Evolutionary conservation across 768 basidiomycete species (phyloP).

Genomic region (Cyclocybe aegerita): DNA sequence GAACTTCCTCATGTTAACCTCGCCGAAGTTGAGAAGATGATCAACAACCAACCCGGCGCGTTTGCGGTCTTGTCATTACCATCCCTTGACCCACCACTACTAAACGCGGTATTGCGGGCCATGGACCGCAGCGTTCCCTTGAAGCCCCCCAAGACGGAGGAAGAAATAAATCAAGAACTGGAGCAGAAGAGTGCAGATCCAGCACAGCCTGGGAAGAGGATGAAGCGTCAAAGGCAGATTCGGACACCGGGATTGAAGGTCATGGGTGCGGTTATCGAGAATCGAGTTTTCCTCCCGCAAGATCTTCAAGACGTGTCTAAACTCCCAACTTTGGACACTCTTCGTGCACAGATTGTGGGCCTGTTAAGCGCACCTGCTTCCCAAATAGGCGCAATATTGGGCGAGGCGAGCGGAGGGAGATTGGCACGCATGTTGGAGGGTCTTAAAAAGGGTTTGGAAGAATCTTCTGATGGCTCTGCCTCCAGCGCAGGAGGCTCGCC

Average conservation of each 20-base stretch:
- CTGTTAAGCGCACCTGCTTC: conserved; percentile 73
- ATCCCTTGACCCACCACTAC: conserved; percentile 68
- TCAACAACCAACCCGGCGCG: conserved; percentile 55
- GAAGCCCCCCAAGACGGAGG: conserved; percentile 50
- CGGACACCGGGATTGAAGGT: conserved; percentile 68
- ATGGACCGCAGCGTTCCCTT: conserved; percentile 67
- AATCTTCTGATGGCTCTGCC: conserved; percentile 16
- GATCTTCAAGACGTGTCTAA: conserved; percentile 64
- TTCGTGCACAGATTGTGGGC: conserved; percentile 84
- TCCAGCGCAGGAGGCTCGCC: too few relatives aligned
- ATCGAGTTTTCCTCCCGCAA: conserved; percentile 59
- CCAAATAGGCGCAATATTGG: conserved; percentile 58
- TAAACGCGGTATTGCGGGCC: conserved; percentile 63
- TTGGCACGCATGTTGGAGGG: conserved; percentile 75
- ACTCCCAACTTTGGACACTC: conserved; percentile 74
- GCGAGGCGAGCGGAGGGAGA: conserved; percentile 64
- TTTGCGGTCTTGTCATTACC: conserved; percentile 68
- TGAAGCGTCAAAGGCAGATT: conserved; percentile 55
- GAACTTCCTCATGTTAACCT: conserved; percentile 54
- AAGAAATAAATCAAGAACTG: conserved; percentile 46
- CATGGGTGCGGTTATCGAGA: conserved; percentile 80
- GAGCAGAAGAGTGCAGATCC: conserved; percentile 63
- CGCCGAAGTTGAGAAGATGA: conserved; percentile 48
- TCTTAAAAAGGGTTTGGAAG: conserved; percentile 66
- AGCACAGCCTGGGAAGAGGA: conserved; percentile 66